Percentiles rank a stretch among this genome's conserved stretches.
Evolutionary conservation across 768 basidiomycete genomes (phyloP).

Genomic region (Tulasnella sp.): DNA sequence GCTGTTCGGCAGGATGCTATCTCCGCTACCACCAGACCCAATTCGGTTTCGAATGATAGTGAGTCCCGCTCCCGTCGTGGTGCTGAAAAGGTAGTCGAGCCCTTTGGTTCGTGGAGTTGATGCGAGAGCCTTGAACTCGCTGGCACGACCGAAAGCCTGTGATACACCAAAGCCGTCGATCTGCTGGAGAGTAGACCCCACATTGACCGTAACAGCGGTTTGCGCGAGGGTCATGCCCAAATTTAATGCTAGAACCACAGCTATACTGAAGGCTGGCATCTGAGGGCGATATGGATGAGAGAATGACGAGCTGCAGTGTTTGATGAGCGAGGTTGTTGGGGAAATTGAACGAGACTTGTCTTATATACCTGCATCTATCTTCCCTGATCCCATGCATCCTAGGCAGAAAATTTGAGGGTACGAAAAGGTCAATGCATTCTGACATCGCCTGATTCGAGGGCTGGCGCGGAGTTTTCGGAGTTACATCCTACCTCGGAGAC

Average conservation of each 20-base stretch:
- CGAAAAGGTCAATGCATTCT: neutral
- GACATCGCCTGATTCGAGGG: neutral
- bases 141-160: constrained; percentile 32
- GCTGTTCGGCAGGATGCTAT: constrained; percentile 5
- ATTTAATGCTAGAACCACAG: neutral
- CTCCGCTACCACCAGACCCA: neutral
- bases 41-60: constrained; percentile 33
- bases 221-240: neutral
- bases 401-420: neutral
- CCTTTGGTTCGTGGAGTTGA: constrained; percentile 14
- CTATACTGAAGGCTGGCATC: neutral
- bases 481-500: neutral
- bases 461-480: constrained; percentile 1
- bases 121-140: neutral
- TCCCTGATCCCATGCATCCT: neutral
- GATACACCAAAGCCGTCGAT: constrained; percentile 32
- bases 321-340: neutral
- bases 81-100: constrained; percentile 33
- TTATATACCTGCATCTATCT: neutral
- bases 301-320: neutral
- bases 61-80: constrained; percentile 28
- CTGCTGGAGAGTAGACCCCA: constrained; percentile 6
- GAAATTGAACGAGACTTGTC: neutral
- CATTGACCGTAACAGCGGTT: constrained; percentile 28
- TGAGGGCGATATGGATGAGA: neutral